These are phyloP conservation scores for Pichia kluyveri DNA, from an alignment of 805 yeast genomes.

Conservation along the genomic window DNA sequence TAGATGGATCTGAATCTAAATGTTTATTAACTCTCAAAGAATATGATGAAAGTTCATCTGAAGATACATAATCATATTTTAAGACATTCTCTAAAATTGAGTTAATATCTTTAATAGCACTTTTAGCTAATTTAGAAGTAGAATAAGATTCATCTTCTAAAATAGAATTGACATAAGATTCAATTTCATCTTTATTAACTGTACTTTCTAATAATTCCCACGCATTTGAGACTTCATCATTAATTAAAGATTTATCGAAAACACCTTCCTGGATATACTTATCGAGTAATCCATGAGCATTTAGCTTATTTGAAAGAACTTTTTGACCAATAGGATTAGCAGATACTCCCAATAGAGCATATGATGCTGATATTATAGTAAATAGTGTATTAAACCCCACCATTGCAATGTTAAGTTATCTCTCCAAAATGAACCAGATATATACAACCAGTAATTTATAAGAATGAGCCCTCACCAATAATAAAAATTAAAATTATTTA, in stretches of 20 bases:
- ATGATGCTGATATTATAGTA: too few species aligned
- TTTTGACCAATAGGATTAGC: constrained; percentile 7
- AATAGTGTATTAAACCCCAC: too few species aligned
- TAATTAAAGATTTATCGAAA: not conserved
- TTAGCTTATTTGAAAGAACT: not conserved
- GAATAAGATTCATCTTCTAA: not conserved
- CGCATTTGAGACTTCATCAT: constrained; percentile 2
- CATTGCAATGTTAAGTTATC: too few species aligned
- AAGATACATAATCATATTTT: constrained; percentile 3
- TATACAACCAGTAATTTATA: too few species aligned
- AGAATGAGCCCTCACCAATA: too few species aligned
- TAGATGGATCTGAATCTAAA: constrained; percentile 37
- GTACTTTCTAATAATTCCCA: constrained; percentile 9
- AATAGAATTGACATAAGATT: not conserved
- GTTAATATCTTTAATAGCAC: constrained; percentile 2
- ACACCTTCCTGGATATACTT: constrained; percentile 6
- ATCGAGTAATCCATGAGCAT: constrained; percentile 5
- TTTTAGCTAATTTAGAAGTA: not conserved
- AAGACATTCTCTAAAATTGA: not conserved
- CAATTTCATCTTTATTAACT: constrained; percentile 2
- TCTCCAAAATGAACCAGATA: too few species aligned
- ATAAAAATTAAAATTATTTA: too few species aligned
- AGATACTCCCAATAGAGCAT: not conserved
- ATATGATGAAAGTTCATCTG: constrained; percentile 15
- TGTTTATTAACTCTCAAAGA: constrained; percentile 16